Percentiles rank a stretch among this genome's conserved stretches.
Evolutionary conservation across 2,329 filamentous ascomycete genomes (phyloP).

Genomic region (Alternaria dauci): DNA sequence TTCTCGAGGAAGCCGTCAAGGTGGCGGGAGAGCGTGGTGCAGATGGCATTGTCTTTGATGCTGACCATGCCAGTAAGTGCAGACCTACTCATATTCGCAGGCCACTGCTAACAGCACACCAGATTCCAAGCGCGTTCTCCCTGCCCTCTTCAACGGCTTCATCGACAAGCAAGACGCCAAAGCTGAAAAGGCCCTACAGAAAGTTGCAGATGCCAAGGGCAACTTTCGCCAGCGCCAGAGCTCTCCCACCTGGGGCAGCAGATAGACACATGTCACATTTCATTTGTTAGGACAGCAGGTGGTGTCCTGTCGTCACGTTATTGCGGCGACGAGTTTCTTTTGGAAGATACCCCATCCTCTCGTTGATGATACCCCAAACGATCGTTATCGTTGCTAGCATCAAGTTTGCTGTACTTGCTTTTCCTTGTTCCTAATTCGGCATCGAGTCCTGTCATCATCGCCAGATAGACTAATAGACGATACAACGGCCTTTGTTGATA

Average conservation of each 20-base stretch:
- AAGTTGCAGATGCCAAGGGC: slow-evolving; percentile 50
- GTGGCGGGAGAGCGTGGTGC: slow-evolving; percentile 74
- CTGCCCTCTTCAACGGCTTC: slow-evolving; percentile 47
- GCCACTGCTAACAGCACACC: slow-evolving; percentile 21
- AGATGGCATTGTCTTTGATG: slow-evolving; percentile 75
- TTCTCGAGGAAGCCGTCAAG: slow-evolving; percentile 77
- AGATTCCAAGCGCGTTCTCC: slow-evolving; percentile 49
- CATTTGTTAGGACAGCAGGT: slow-evolving; percentile 6
- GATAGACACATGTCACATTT: slow-evolving; percentile 26
- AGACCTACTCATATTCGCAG: neutral
- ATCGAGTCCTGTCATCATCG: neutral
- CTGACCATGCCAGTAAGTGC: slow-evolving; percentile 76
- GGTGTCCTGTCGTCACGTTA: slow-evolving; percentile 21
- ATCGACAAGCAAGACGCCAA: slow-evolving; percentile 45
- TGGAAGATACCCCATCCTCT: slow-evolving; percentile 39
- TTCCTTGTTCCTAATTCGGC: neutral
- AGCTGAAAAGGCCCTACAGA: slow-evolving; percentile 48
- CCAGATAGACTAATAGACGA: slow-evolving; percentile 3
- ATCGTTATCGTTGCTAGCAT: slow-evolving; percentile 33
- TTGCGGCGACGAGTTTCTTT: slow-evolving; percentile 23
- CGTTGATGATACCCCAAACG: slow-evolving; percentile 42
- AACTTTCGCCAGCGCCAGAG: slow-evolving; percentile 50
- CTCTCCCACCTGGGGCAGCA: slow-evolving; percentile 50
- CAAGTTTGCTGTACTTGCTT: slow-evolving; percentile 11
- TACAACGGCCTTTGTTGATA: slow-evolving; percentile 1